phyloP scores from a whole-genome alignment of 345 rosid genomes.

The Populus nigra region DNA sequence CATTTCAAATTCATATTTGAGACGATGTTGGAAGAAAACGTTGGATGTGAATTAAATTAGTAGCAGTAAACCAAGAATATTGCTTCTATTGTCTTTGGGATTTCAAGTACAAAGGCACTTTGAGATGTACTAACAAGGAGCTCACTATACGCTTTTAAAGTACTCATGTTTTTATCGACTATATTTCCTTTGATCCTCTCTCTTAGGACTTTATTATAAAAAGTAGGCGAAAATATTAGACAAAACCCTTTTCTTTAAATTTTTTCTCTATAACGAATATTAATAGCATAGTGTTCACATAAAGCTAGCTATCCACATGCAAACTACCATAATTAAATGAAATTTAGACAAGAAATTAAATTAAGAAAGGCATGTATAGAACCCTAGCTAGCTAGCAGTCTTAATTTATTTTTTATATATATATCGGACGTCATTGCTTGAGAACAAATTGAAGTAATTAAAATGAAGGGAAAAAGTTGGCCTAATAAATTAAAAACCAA shows the following conservation, averaged over 20 bases:
- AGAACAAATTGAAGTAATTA: background rate
- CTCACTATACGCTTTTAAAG: background rate
- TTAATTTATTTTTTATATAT: background rate
- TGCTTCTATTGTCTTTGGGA: too few relatives aligned
- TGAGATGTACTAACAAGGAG: background rate
- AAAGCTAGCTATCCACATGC: background rate
- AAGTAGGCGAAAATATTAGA: background rate
- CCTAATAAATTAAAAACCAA: background rate
- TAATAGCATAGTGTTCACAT: background rate
- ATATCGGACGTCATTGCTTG: background rate
- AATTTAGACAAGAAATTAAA: background rate
- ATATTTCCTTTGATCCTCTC: background rate
- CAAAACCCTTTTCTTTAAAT: background rate
- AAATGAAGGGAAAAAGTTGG: background rate
- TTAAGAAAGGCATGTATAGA: background rate
- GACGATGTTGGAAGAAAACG: too few relatives aligned
- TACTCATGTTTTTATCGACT: background rate
- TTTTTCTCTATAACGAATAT: background rate
- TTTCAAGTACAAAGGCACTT: too few relatives aligned
- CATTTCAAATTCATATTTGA: too few relatives aligned
- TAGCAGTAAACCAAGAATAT: too few relatives aligned
- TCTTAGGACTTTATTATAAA: background rate
- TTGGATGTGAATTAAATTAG: too few relatives aligned
- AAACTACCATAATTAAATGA: background rate
- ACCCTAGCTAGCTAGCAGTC: background rate